These are phyloP conservation scores for Cystobasidium slooffiae DNA, from an alignment of 1,284 basidiomycete species.

Conservation along the genomic window DNA sequence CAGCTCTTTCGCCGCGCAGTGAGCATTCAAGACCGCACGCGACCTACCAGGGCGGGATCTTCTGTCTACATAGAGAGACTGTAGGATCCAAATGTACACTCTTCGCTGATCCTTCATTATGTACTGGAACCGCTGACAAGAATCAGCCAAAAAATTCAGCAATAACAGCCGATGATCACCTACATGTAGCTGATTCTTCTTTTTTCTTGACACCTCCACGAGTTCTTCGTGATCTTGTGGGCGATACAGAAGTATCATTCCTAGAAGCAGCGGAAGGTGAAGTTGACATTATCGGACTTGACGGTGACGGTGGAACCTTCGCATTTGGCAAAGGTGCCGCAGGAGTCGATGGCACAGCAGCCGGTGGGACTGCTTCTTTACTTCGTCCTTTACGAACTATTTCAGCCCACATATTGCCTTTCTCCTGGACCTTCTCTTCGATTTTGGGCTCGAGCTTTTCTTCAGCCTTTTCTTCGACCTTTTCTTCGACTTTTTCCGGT, in stretches of 20 bases:
- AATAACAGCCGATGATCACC: not conserved
- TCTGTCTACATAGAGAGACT: constrained; percentile 38
- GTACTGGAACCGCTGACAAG: not conserved
- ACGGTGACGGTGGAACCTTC: not conserved
- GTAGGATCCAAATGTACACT: constrained; percentile 22
- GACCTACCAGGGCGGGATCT: constrained; percentile 40
- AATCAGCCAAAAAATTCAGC: not conserved
- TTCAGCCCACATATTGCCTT: constrained; percentile 26
- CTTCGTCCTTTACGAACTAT: constrained; percentile 27
- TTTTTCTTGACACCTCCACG: constrained; percentile 12
- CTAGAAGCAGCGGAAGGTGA: not conserved
- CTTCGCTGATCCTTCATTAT: not conserved
- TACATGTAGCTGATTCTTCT: constrained; percentile 6
- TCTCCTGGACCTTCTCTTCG: not conserved
- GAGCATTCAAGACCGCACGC: not conserved
- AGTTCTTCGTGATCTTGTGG: constrained; percentile 3
- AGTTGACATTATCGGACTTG: not conserved
- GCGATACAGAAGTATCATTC: constrained; percentile 15
- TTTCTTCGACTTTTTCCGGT: not conserved
- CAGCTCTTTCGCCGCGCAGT: not conserved
- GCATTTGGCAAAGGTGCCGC: not conserved
- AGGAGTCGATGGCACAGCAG: not conserved
- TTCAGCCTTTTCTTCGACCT: not conserved
- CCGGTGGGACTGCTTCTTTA: not conserved
- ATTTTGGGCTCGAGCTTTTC: not conserved